Percentiles rank a stretch among this genome's conserved stretches.
Evolutionary conservation across 345 rosid species (phyloP).

Genomic region (Anacardium occidentale): DNA sequence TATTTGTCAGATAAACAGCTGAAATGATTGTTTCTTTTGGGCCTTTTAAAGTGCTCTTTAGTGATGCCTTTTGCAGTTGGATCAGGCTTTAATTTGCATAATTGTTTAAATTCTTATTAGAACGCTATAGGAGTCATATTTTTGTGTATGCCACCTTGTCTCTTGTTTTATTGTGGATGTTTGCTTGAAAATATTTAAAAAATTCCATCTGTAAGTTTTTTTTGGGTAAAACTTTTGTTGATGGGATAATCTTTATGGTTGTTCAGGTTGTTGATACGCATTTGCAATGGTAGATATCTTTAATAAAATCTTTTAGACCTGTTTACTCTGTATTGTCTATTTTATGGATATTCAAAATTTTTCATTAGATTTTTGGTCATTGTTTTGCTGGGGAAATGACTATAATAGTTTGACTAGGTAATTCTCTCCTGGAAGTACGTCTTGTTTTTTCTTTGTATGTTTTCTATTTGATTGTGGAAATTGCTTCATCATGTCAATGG

Average conservation of each 20-base stretch:
- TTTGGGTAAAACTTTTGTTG: constrained; percentile 4
- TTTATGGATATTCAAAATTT: too few relatives aligned
- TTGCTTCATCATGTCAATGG: constrained; percentile 1
- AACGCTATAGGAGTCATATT: neutral
- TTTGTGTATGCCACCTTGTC: neutral
- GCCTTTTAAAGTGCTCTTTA: neutral
- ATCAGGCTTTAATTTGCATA: neutral
- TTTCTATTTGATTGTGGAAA: neutral
- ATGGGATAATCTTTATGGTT: constrained; percentile 4
- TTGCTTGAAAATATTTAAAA: neutral
- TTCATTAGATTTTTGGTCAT: neutral
- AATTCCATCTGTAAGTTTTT: neutral
- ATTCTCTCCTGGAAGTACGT: neutral
- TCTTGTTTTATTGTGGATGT: neutral
- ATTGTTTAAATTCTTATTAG: neutral
- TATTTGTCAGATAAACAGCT: constrained; percentile 1
- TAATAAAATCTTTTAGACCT: too few relatives aligned
- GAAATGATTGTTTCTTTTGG: constrained; percentile 7
- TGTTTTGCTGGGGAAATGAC: neutral
- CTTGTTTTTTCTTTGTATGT: neutral
- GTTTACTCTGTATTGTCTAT: neutral
- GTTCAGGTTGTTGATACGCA: neutral
- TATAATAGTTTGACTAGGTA: neutral
- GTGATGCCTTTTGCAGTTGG: constrained; percentile 10
- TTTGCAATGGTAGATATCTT: neutral